Evolutionary conservation across 2,329 filamentous ascomycete species (phyloP).

Genomic region (Sclerotinia minor): DNA sequence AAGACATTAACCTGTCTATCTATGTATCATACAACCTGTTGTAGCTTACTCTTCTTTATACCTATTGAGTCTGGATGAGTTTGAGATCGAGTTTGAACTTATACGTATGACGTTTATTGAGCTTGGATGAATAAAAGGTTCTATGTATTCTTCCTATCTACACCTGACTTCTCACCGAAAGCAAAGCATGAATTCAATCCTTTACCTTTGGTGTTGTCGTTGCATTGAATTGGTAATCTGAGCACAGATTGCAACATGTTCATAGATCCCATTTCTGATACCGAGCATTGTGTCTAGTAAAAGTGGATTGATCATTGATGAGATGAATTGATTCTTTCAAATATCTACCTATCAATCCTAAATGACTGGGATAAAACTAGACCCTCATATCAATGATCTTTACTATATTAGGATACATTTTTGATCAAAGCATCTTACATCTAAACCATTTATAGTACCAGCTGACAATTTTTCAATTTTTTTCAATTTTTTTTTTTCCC

Average conservation of each 20-base stretch:
- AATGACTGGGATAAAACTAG: neutral
- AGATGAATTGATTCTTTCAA: neutral
- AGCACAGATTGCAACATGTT: neutral
- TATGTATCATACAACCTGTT: no score
- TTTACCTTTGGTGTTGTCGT: neutral
- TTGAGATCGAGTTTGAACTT: no score
- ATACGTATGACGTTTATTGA: no score
- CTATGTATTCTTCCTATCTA: no score
- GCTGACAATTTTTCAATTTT: neutral
- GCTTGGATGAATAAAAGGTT: no score
- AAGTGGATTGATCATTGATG: neutral
- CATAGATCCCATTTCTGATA: neutral
- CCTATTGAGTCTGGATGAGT: no score
- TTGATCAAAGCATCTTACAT: neutral
- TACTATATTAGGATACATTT: neutral
- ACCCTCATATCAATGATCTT: neutral
- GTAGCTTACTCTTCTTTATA: no score
- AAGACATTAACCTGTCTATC: no score
- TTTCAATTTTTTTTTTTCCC: no score
- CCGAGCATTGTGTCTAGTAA: no score
- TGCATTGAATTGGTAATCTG: neutral
- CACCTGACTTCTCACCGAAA: no score
- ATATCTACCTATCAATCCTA: neutral
- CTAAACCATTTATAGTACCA: constrained; percentile 5
- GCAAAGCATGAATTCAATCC: no score